Base-by-base conservation (phyloP, 1,139 yeast genomes). In the Blastobotrys apis region DNA sequence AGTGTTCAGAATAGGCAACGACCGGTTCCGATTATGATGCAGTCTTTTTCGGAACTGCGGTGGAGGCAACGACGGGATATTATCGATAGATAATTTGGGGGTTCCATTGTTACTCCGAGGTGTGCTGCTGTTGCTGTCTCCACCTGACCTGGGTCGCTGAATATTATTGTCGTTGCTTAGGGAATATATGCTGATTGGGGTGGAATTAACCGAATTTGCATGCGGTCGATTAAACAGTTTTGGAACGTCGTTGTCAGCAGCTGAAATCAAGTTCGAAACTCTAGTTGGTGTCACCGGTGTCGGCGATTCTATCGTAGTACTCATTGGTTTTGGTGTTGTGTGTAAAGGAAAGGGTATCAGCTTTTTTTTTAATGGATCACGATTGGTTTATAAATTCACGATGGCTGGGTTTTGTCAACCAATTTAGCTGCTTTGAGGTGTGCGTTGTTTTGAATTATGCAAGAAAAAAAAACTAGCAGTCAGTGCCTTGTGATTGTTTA, bases 1-100 rank as follows among this genome's bases (percentile, higher is more conserved):
- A 4, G 10, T 55, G 45, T 48, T 27, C 9, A 40, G 39, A 20
- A 27, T 34, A 3, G 43, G 43, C 23, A 40, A 22, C 22, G 43
- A 40, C 33, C 33, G 38, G 29, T 40, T 40, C 17, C 43, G 43
- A 17, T 16, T 26, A 22, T 39, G 40, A 5, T 36, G 39, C 15
- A 25, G 30, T 13, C 16, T 21, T 31, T 37, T 30, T 3, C 39
- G 31, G 22, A 26, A 36, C 10, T 35, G 27, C 2, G 42, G 42
- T 13, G 42, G 42, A 5, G 42, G 42, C 12, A 39, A 27, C 5
- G 23, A 16, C 8, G 42, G 42, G 25, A 39, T 39, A 9, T 17
- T 6, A n/a, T 37, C 13, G 13, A 37, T n/a, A n/a, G n/a, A n/a
- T n/a, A n/a, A n/a, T n/a, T n/a, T n/a, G n/a, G n/a, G n/a, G n/a